Base-by-base conservation (phyloP, 139 green algal species). In the Deuterostichococcus epilithicus region DNA sequence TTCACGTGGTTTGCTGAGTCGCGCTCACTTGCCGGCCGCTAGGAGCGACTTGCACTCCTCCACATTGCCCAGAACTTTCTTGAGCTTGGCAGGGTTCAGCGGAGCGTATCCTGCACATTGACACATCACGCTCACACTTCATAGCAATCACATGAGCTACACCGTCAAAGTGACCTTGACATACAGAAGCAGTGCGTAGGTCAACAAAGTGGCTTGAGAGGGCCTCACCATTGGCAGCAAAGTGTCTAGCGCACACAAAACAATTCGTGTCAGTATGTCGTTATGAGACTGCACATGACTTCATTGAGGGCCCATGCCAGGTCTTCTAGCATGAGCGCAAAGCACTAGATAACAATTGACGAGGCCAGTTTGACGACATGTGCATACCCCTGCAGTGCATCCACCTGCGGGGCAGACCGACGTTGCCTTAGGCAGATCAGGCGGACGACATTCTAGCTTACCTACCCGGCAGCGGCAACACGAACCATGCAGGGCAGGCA, bases 401-500 rank as follows among this genome's bases (percentile, higher is more conserved):
- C 52, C 8, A 52, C 42, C 42, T 52, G 42, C 42, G 13, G 42
- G 8, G 42, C 42, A 52, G 42, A n/a, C n/a, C n/a, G n/a, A n/a
- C n/a, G n/a, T n/a, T n/a, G n/a, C n/a, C n/a, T n/a, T n/a, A n/a
- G n/a, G n/a, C n/a, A n/a, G n/a, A n/a, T n/a, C n/a, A n/a, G n/a
- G n/a, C n/a, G n/a, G n/a, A n/a, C n/a, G n/a, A n/a, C n/a, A n/a
- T n/a, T n/a, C n/a, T n/a, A n/a, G n/a, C n/a, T n/a, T 70, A 34
- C 28, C 10, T 34, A 26, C 8, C 63, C 30, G 63, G 15, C 63
- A 15, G 63, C 63, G 26, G 8, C 28, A 44, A 68, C 2, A 42
- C 44, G 58, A 76, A 44, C 76, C 80, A 5, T 88, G 30, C 39
- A 88, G 82, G 1, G 78, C 87, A 44, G 84, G 85, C 44, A 91